A percentile compares a stretch with the other conserved stretches of the same genome.
phyloP scores from a whole-genome alignment of 2,329 filamentous ascomycete genomes.

The Raffaelea arxii region DNA sequence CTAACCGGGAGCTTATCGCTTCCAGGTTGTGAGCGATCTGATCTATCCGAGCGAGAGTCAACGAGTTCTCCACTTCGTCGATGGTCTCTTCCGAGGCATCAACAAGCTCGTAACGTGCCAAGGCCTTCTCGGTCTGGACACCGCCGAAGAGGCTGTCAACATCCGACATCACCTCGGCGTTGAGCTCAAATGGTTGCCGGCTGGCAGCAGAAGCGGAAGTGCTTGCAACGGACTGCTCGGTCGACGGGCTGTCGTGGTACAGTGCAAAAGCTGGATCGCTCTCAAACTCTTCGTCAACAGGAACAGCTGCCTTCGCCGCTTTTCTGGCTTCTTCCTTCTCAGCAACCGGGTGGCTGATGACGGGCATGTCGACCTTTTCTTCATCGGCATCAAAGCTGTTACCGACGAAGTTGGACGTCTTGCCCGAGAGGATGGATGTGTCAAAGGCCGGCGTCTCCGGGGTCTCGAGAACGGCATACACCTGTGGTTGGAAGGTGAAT shows the following conservation, averaged over 20 bases:
- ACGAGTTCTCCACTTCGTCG: conserved; percentile 32
- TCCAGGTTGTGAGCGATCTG: conserved; percentile 34
- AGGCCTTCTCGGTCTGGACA: conserved; percentile 53
- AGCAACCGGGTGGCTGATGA: conserved; percentile 37
- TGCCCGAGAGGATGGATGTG: conserved; percentile 58
- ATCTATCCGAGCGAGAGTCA: conserved; percentile 40
- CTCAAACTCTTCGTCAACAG: conserved; percentile 50
- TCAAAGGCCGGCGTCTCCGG: conserved; percentile 35
- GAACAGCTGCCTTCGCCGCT: conserved; percentile 23
- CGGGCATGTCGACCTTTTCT: conserved; percentile 47
- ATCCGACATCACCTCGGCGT: conserved; percentile 30
- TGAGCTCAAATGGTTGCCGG: conserved; percentile 26
- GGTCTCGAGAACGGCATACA: conserved; percentile 50
- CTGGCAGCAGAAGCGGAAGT: conserved; percentile 17
- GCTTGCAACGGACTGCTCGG: conserved; percentile 16
- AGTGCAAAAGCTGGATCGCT: conserved; percentile 53
- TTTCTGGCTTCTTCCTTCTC: conserved; percentile 21
- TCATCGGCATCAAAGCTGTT: conserved; percentile 31
- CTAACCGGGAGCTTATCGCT: conserved; percentile 25
- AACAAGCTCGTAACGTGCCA: conserved; percentile 54
- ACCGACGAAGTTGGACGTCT: conserved; percentile 49
- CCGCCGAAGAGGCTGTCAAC: conserved; percentile 41
- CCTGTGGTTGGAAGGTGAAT: conserved; percentile 57
- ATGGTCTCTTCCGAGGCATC: conserved; percentile 43
- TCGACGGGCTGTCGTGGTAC: conserved; percentile 35